A percentile compares a stretch with the other conserved stretches of the same genome.
Conservation (phyloP, 2,329 filamentous ascomycete species). For the Kalmusia sp. region DNA sequence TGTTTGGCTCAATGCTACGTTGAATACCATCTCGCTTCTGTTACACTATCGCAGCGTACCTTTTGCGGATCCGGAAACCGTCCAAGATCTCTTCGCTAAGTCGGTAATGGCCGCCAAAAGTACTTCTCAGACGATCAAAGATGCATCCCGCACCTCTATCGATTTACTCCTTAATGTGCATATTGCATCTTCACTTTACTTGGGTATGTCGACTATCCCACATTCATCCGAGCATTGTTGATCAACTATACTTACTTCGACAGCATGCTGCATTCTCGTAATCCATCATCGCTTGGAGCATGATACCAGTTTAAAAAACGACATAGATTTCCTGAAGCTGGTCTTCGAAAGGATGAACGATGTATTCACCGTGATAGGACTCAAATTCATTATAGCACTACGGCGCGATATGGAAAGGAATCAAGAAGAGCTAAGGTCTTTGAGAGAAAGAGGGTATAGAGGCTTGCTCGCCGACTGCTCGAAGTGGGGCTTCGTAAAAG, state of each 20-base stretch:
- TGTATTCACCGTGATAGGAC: constrained; percentile 29
- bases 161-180: constrained; percentile 35
- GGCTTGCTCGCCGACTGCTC: constrained; percentile 38
- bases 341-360: constrained; percentile 40
- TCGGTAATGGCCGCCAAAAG: constrained; percentile 34
- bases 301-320: constrained; percentile 27
- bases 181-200: constrained; percentile 29
- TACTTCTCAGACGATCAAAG: constrained; percentile 34
- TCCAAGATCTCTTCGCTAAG: constrained; percentile 17
- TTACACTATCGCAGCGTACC: constrained; percentile 28
- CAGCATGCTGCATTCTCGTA: constrained; percentile 28
- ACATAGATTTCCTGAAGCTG: constrained; percentile 32
- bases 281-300: constrained; percentile 35
- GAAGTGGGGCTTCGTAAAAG: constrained; percentile 26
- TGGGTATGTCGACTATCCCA: too few species aligned
- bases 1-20: constrained; percentile 33
- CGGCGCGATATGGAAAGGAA: constrained; percentile 27
- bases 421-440: constrained; percentile 14
- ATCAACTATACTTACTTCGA: neutral
- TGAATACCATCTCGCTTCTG: constrained; percentile 33
- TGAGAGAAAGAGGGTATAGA: constrained; percentile 29
- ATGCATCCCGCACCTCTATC: constrained; percentile 32
- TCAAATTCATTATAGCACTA: constrained; percentile 37
- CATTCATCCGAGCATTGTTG: too few species aligned
- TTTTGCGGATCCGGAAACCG: neutral